Conservation (phyloP, 2,329 filamentous ascomycete genomes). For the Aureobasidium namibiae region DNA sequence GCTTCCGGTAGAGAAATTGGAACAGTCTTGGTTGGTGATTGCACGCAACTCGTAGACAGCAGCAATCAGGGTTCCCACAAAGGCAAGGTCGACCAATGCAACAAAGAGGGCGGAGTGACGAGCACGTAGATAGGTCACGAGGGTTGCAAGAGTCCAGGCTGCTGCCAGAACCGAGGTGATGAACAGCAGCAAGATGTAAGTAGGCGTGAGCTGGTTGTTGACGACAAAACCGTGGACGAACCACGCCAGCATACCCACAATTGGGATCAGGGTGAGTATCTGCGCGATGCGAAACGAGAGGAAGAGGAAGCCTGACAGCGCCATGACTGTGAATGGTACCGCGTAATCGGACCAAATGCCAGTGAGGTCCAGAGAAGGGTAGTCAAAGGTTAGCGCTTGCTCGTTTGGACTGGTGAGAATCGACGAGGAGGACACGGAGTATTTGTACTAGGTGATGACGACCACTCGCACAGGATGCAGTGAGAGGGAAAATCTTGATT, state of each 20-base stretch:
- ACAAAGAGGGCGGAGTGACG: slow-evolving; percentile 53
- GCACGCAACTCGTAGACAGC: slow-evolving; percentile 50
- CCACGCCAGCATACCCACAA: slow-evolving; percentile 56
- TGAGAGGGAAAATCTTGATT: slow-evolving; percentile 19
- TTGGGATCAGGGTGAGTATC: slow-evolving; percentile 54
- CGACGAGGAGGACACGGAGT: neutral
- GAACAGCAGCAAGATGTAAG: slow-evolving; percentile 55
- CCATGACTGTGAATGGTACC: slow-evolving; percentile 28
- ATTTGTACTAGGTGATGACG: slow-evolving; percentile 9
- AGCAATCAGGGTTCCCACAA: slow-evolving; percentile 56
- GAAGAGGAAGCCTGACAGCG: slow-evolving; percentile 50
- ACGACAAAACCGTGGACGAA: slow-evolving; percentile 54
- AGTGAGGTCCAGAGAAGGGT: neutral
- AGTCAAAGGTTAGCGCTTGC: neutral
- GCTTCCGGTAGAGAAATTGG: slow-evolving; percentile 40
- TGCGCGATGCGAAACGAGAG: slow-evolving; percentile 53
- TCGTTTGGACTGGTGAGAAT: neutral
- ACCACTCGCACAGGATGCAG: neutral
- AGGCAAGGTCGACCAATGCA: slow-evolving; percentile 52
- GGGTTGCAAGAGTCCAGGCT: slow-evolving; percentile 53
- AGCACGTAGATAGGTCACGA: slow-evolving; percentile 51
- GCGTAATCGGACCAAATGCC: neutral
- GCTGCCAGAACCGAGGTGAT: slow-evolving; percentile 54
- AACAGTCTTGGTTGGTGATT: slow-evolving; percentile 59
- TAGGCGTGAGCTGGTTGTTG: slow-evolving; percentile 50